These are phyloP conservation scores for Verticillium nubilum DNA, from an alignment of 2,329 filamentous ascomycete genomes.

Conservation along the genomic window DNA sequence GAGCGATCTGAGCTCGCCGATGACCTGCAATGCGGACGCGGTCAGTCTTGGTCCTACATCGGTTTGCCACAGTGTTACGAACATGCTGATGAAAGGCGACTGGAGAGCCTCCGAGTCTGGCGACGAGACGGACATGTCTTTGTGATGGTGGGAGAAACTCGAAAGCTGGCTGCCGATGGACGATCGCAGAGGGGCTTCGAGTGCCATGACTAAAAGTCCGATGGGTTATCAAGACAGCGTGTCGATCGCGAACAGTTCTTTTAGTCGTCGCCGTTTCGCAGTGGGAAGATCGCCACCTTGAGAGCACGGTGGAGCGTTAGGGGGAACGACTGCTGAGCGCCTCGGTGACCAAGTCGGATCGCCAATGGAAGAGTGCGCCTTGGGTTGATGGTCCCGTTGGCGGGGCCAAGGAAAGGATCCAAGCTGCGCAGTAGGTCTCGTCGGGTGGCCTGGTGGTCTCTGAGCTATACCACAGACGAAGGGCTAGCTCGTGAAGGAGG, in stretches of 20 bases:
- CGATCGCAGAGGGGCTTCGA: conserved; percentile 57
- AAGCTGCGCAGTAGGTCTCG: conserved; percentile 2
- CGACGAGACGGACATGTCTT: conserved; percentile 48
- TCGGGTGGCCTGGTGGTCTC: conserved; percentile 2
- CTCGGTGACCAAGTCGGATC: not conserved
- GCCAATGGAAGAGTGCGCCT: not conserved
- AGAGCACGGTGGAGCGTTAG: not conserved
- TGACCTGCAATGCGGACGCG: conserved; percentile 28
- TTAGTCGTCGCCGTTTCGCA: not conserved
- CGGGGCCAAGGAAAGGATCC: not conserved
- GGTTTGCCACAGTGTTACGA: conserved; percentile 20
- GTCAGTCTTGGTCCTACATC: not conserved
- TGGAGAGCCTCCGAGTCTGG: conserved; percentile 44
- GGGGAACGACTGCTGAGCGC: not conserved
- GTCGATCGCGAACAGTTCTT: not conserved
- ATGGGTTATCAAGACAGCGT: not conserved
- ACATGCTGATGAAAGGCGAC: conserved; percentile 48
- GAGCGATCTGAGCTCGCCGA: conserved; percentile 28
- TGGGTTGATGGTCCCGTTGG: not conserved
- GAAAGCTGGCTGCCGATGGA: conserved; percentile 55
- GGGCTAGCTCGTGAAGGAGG: not conserved
- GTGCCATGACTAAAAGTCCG: conserved; percentile 39
- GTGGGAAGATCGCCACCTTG: not conserved
- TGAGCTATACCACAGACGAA: not conserved
- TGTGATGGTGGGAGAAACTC: conserved; percentile 45